Base-by-base conservation (phyloP, 805 yeast genomes). In the Kurtzmaniella cleridarum region DNA sequence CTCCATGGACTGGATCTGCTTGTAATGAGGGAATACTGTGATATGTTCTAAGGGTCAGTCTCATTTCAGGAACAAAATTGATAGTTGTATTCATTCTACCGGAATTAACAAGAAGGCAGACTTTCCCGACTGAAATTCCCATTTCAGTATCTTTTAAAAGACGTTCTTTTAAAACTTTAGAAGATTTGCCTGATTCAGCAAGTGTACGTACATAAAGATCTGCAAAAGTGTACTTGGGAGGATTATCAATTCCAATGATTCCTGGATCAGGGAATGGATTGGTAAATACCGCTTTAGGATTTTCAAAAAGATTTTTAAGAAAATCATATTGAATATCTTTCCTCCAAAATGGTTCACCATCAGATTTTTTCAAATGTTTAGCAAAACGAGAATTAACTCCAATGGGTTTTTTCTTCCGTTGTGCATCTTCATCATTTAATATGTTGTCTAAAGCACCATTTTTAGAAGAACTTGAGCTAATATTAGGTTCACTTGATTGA, bases 1-100 rank as follows among this genome's bases (percentile, higher is more conserved):
- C 49, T 26, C 60, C 71, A 53, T 62, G 53, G 38, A 70, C 75
- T 13, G 82, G 72, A 41, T 76, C 78, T 2, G 83, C 79, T 57
- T 91, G 97, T 32, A 91, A 67, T 9, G 89, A 79, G 1, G 98
- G 98, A 27, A 91, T 87, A 10, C 95, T 84, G 62, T 91, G 97
- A 56, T 85, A 91, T 0, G 97, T 90, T 53, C 98, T 73, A 45
- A 91, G 71, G 48, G 89, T 91, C 0, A 96, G 87, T 50, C 88
- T 82, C 98, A 91, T 91, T 54, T 89, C 97, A 16, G 95, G 87
- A 41, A 88, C 95, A 55, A 91, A 84, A 62, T 91, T 91, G 38
- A 91, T 81, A 2, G 98, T 91, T 2, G 98, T 91, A 65, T 91
- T 91, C 79, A 91, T 79, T 45, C 97, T 71, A 8, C 98, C 98